Evolutionary conservation across 257 asterid species (phyloP), one percentile per base, ranked within the genome.

Genomic region (Solanum ossicruentum): DNA sequence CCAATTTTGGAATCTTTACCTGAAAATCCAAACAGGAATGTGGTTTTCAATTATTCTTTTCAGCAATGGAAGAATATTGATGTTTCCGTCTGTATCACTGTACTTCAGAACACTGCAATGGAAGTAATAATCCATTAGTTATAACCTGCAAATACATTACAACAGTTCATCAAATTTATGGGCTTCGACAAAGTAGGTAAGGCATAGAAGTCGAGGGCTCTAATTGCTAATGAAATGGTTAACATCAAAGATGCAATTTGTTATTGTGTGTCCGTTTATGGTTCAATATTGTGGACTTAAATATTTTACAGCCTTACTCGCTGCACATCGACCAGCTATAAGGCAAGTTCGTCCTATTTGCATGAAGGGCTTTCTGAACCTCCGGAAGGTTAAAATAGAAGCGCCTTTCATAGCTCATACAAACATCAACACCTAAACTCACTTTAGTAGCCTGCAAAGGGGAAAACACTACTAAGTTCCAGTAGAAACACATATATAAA

Each of bases 281-380:
- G 61, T 23, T 75, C 83, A 78, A 78, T 52, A n/a, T 10, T 60
- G 63, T 78, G 83, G 45, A 51, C 23, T 51, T 77, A 43, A 41
- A 41, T 81, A 39, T 39, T 63, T 43, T 56, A 61, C 32, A 83
- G 78, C 82, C 93, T 91, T 86, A 94, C 99, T 84, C 47, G 57
- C 97, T 89, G 83, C 99, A 97, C 98, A 93, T 95, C 63, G 93
- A 88, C 99, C 99, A 97, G 54, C 79, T 36, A 85, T 95, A 91
- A 1, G 96, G 96, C 81, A 96, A 88, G 23, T 91, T 92, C 71
- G 99, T 97, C 80, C 97, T 92, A 84, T 97, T 97, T 17, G 99
- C 98, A 81, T 97, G 99, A 56, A 97, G 93, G 58, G 99, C 98
- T 87, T 91, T 90, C 88, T 97, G 99, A 83, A 97, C 99, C 89